A percentile compares a stretch with the other conserved stretches of the same genome.
Evolutionary conservation across 179 eudicot genomes (phyloP).

Genomic region (Nepenthes alata): DNA sequence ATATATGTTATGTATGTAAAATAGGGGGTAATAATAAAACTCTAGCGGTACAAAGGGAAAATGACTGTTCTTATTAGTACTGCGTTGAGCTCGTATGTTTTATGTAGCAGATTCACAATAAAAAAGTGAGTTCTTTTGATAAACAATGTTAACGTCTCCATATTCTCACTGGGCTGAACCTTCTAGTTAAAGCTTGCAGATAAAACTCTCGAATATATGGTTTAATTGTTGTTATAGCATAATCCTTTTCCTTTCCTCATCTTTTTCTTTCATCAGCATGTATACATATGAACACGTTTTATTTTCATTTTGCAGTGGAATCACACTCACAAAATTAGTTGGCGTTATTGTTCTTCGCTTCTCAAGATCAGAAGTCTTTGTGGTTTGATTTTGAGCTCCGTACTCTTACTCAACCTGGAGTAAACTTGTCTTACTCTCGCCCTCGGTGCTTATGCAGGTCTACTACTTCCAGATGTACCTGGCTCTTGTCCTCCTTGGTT

Average conservation of each 20-base stretch:
- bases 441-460: conserved; percentile 41
- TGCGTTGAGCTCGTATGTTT: too few relatives aligned
- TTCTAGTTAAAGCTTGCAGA: not conserved
- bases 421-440: not conserved
- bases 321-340: conserved; percentile 89
- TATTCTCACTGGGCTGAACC: too few relatives aligned
- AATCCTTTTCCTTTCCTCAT: not conserved
- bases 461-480: conserved; percentile 96
- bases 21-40: too few relatives aligned
- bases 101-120: too few relatives aligned
- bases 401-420: not conserved
- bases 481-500: conserved; percentile 88
- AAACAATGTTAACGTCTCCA: too few relatives aligned
- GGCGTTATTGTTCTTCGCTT: conserved; percentile 93
- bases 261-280: not conserved
- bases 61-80: too few relatives aligned
- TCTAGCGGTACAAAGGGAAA: too few relatives aligned
- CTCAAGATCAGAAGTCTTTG: conserved; percentile 89
- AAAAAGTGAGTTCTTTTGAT: too few relatives aligned
- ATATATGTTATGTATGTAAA: too few relatives aligned
- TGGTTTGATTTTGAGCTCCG: conserved; percentile 35
- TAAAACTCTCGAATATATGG: not conserved
- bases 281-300: not conserved
- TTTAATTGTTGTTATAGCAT: too few relatives aligned
- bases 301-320: conserved; percentile 57